These are phyloP conservation scores for Trypanosoma rangeli DNA, from an alignment of 208 protist genomes.

Conservation along the genomic window DNA sequence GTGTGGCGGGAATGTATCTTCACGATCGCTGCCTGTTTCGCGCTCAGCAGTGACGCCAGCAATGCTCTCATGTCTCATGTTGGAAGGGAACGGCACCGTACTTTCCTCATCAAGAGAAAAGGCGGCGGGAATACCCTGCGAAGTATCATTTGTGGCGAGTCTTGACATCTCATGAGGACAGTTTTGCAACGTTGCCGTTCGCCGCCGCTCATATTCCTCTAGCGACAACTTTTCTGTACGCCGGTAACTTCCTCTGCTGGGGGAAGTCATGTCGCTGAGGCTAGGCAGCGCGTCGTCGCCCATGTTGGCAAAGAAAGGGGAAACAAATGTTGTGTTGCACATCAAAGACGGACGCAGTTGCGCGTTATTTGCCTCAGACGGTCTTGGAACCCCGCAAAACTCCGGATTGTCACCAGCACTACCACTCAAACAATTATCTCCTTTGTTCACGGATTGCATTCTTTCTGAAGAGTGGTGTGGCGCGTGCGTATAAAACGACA, in stretches of 20 bases:
- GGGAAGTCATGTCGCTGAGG: slow-evolving; percentile 20
- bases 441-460: neutral
- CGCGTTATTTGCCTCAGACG: neutral
- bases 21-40: neutral
- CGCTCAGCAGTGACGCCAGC: neutral
- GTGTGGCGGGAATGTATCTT: neutral
- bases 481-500: neutral
- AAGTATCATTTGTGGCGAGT: neutral
- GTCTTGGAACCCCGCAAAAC: neutral
- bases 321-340: slow-evolving; percentile 11
- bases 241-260: slow-evolving; percentile 9
- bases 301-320: slow-evolving; percentile 5
- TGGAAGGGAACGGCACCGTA: neutral
- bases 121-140: neutral
- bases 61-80: neutral
- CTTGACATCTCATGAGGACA: neutral
- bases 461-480: neutral
- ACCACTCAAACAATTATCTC: neutral
- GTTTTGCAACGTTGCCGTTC: neutral
- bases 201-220: neutral
- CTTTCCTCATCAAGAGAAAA: neutral
- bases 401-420: neutral
- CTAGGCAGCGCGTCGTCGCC: slow-evolving; percentile 6
- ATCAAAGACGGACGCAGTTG: neutral
- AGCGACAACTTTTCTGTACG: neutral